Conservation (phyloP, 352 stramenopile genomes). For the Globisporangium solare region DNA sequence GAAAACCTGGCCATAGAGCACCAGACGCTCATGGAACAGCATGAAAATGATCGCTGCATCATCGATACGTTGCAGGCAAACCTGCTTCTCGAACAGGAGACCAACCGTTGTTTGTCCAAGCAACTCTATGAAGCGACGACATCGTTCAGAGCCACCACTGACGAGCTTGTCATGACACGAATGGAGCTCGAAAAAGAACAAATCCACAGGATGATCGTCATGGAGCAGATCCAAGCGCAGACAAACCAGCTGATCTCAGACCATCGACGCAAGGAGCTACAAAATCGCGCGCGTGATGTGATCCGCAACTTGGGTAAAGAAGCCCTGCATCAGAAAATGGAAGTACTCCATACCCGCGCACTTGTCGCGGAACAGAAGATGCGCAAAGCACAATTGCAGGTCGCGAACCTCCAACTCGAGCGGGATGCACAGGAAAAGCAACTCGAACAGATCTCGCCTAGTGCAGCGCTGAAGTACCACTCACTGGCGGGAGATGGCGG, state of each 20-base stretch:
- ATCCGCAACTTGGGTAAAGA: conserved; percentile 60
- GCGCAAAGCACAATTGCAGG: conserved; percentile 44
- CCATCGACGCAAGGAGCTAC: conserved; percentile 44
- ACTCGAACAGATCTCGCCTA: conserved; percentile 48
- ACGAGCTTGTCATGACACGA: conserved; percentile 50
- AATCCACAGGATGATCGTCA: conserved; percentile 30
- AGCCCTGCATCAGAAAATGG: conserved; percentile 61
- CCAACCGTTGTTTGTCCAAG: conserved; percentile 36
- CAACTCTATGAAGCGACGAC: conserved; percentile 47
- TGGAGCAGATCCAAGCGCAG: conserved; percentile 40
- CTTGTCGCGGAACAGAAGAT: conserved; percentile 53
- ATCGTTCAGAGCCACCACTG: conserved; percentile 32
- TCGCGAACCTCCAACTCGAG: conserved; percentile 26
- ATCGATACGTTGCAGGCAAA: conserved; percentile 46
- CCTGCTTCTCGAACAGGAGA: conserved; percentile 43
- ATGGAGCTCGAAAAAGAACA: conserved; percentile 43
- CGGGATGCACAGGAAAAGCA: conserved; percentile 29
- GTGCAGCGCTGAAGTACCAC: conserved; percentile 52
- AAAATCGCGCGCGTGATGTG: conserved; percentile 47
- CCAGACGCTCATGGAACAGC: conserved; percentile 24
- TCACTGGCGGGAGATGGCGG: conserved; percentile 34
- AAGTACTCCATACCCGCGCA: conserved; percentile 38
- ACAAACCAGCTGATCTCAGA: conserved; percentile 45
- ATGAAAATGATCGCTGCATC: conserved; percentile 20
- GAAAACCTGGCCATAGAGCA: conserved; percentile 28